These are phyloP conservation scores for Eucalyptus shirleyi DNA, from an alignment of 345 rosid species.

Conservation along the genomic window DNA sequence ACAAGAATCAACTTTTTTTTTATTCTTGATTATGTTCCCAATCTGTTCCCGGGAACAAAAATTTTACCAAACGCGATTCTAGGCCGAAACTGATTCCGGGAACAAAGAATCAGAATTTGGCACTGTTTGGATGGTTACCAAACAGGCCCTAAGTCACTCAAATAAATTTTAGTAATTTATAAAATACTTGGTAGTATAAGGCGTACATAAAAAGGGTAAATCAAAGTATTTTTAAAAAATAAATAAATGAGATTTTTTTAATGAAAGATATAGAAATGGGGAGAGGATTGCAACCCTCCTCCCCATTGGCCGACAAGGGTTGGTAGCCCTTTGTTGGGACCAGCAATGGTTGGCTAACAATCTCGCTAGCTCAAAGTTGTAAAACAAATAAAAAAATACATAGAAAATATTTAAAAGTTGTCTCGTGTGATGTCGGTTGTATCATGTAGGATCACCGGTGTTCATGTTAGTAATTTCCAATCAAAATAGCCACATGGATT, in stretches of 20 bases:
- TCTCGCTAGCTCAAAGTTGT: accelerated
- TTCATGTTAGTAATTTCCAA: accelerated
- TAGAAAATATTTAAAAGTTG: accelerated
- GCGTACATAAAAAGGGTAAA: background rate
- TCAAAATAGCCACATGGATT: accelerated
- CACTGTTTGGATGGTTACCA: too few species aligned
- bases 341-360: accelerated
- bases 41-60: too few species aligned
- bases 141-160: background rate
- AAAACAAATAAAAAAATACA: too few species aligned
- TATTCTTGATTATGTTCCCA: too few species aligned
- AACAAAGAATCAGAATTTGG: too few species aligned
- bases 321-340: too few species aligned
- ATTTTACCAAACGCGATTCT: too few species aligned
- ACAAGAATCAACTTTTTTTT: too few species aligned
- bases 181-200: background rate
- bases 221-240: background rate
- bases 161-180: too few species aligned
- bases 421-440: accelerated
- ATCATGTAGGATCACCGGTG: accelerated
- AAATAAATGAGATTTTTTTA: background rate
- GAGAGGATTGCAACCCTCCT: background rate
- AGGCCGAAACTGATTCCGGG: too few species aligned
- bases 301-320: accelerated
- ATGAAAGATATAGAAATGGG: background rate